Evolutionary conservation across 768 basidiomycete species (phyloP).

Genomic region (Naganishia vaughanmartiniae): DNA sequence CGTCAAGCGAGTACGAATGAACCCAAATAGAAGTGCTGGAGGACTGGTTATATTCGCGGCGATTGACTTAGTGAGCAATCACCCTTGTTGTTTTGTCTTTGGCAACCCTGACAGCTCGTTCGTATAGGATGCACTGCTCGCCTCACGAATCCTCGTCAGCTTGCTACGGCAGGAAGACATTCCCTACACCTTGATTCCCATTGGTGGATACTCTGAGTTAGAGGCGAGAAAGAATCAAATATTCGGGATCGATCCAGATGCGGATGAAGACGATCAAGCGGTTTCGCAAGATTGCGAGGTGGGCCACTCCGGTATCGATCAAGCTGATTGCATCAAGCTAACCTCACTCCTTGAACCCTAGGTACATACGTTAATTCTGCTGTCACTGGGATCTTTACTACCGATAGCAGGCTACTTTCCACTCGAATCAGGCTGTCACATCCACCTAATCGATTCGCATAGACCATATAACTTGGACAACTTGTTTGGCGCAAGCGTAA

Average conservation of each 20-base stretch:
- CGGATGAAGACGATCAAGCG: constrained; percentile 18
- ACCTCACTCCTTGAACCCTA: constrained; percentile 8
- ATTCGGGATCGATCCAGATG: constrained; percentile 55
- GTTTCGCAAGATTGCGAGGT: constrained; percentile 19
- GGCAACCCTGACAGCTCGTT: background rate
- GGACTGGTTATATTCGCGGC: constrained; percentile 50
- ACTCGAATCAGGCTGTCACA: constrained; percentile 57
- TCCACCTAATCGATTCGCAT: constrained; percentile 93
- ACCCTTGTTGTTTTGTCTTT: background rate
- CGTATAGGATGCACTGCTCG: constrained; percentile 73
- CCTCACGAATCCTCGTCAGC: constrained; percentile 81
- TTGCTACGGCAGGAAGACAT: constrained; percentile 92
- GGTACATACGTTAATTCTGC: constrained; percentile 75
- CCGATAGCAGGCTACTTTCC: constrained; percentile 66
- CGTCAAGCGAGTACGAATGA: constrained; percentile 42
- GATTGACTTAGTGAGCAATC: constrained; percentile 43
- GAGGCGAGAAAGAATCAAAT: constrained; percentile 67
- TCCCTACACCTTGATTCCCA: constrained; percentile 81
- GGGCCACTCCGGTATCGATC: constrained; percentile 11
- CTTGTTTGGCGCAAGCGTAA: constrained; percentile 61
- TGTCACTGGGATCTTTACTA: constrained; percentile 87
- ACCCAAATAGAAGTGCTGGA: constrained; percentile 43
- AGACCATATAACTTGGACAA: constrained; percentile 85
- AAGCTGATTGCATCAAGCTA: background rate
- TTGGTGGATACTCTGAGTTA: constrained; percentile 78